Conservation (phyloP, 768 basidiomycete genomes). For the Termitomyces bulborhizus region DNA sequence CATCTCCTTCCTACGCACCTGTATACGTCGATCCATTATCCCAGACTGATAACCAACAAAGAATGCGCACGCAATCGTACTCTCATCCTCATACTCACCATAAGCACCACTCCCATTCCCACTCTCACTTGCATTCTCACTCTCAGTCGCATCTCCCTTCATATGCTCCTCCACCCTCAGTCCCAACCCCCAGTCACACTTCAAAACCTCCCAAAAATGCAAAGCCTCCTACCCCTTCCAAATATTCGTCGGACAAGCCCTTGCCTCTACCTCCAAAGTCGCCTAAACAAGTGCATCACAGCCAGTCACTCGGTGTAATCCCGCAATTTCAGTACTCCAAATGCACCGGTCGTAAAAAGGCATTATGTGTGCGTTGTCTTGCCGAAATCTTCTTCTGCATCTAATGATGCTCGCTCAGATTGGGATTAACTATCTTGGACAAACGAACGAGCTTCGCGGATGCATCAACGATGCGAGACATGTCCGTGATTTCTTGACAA, state of each 20-base stretch:
- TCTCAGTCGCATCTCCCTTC: conserved; percentile 19
- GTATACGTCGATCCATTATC: conserved; percentile 2
- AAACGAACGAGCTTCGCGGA: conserved; percentile 56
- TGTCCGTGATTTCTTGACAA: conserved; percentile 59
- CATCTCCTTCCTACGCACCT: conserved; percentile 10
- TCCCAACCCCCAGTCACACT: background rate
- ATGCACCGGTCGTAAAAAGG: conserved; percentile 75
- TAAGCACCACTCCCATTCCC: conserved; percentile 10
- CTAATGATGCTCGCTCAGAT: conserved; percentile 36
- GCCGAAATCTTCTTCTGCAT: background rate
- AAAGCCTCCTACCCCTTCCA: background rate
- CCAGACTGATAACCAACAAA: conserved; percentile 1
- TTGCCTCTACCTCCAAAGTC: background rate
- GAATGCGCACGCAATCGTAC: conserved; percentile 10
- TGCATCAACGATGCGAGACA: conserved; percentile 80
- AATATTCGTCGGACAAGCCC: conserved; percentile 3
- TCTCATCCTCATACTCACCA: conserved; percentile 6
- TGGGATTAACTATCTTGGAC: conserved; percentile 74
- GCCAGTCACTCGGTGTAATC: conserved; percentile 13
- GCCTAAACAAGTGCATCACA: conserved; percentile 2
- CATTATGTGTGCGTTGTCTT: conserved; percentile 59
- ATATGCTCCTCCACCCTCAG: background rate
- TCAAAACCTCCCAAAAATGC: conserved; percentile 1
- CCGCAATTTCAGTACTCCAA: conserved; percentile 63
- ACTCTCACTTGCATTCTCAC: conserved; percentile 8